Evolutionary conservation across 352 stramenopile genomes (phyloP), one percentile per base, ranked within the genome.

Genomic region (Globisporangium uncinulatum): DNA sequence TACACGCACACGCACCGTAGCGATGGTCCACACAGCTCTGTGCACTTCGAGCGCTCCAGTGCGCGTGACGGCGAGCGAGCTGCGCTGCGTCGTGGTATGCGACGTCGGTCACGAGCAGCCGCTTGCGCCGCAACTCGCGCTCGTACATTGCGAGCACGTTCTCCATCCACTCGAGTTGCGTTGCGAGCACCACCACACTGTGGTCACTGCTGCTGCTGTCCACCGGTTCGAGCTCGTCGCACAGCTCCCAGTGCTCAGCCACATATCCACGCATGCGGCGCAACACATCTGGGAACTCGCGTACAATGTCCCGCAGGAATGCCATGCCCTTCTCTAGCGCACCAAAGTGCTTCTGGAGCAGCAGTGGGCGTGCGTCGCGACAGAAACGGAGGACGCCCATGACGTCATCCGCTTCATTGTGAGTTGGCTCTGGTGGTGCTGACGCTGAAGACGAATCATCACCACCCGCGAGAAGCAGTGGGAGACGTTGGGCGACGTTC

Each of bases 151-250:
- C 46, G 29, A 77, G 55, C 50, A 89, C 82, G 31, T 73, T 86
- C 58, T 89, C 77, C 73, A 87, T 89, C 82, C 82, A 92, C 62
- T 90, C 82, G 46, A 81, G 67, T 60, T 80, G 46, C 24, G 79
- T 43, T 20, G 71, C 53, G 19, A 56, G 36, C n/a, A 69, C 20
- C 31, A 62, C 45, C 15, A 29, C 9, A 0, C 48, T 41, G 19
- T 50, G 37, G 20, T 49, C n/a, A 5, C 10, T 31, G 6, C 43
- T 42, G 15, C 52, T 57, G n/a, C 54, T 44, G 39, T 7, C 41
- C 15, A 20, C 54, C 4, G 51, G 15, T 11, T 60, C 59, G 6
- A 73, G 34, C 15, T 55, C 42, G 45, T 76, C 64, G 39, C 72
- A 42, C n/a, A 81, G 56, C 9, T 74, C 67, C n/a, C 41, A 41